Evolutionary conservation across 73 alveolate genomes (phyloP).

Genomic region (Breviolum minutum): DNA sequence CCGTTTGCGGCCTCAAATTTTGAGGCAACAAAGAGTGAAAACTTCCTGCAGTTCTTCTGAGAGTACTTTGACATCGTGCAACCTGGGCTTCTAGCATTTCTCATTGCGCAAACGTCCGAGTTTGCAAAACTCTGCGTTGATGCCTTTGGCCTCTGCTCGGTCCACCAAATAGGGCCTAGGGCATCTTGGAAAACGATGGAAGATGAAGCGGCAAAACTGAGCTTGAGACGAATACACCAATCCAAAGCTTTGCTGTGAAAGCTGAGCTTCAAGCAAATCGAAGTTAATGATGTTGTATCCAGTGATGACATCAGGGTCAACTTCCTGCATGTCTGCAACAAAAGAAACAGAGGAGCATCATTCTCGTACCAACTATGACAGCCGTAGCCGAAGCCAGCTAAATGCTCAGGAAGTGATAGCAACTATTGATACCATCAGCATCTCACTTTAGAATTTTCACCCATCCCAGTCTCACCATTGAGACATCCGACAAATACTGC

Average conservation of each 20-base stretch:
- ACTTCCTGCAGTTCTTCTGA: not conserved
- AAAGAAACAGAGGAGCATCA: not conserved
- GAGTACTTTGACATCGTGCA: not conserved
- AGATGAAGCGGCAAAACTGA: not conserved
- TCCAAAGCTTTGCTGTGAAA: not conserved
- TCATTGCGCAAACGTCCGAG: constrained; percentile 66
- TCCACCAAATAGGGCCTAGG: constrained; percentile 83
- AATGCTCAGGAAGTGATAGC: too few species aligned
- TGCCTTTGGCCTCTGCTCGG: constrained; percentile 69
- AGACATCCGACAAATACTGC: constrained; percentile 8
- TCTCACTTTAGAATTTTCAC: not conserved
- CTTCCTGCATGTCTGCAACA: constrained; percentile 96
- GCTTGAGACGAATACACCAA: not conserved
- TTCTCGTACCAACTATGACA: not conserved
- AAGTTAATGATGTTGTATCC: constrained; percentile 99
- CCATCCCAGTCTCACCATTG: not conserved
- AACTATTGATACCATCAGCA: too few species aligned
- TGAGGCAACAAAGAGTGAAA: not conserved
- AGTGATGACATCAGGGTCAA: constrained; percentile 99
- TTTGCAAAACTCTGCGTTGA: constrained; percentile 57
- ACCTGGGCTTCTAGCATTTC: constrained; percentile 14
- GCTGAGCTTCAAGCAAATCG: constrained; percentile 97
- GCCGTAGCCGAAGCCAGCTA: not conserved
- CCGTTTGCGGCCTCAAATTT: constrained; percentile 50
- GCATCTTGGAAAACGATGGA: not conserved